Evolutionary conservation across 2,329 filamentous ascomycete genomes (phyloP).

Genomic region (Volutella citrinella): DNA sequence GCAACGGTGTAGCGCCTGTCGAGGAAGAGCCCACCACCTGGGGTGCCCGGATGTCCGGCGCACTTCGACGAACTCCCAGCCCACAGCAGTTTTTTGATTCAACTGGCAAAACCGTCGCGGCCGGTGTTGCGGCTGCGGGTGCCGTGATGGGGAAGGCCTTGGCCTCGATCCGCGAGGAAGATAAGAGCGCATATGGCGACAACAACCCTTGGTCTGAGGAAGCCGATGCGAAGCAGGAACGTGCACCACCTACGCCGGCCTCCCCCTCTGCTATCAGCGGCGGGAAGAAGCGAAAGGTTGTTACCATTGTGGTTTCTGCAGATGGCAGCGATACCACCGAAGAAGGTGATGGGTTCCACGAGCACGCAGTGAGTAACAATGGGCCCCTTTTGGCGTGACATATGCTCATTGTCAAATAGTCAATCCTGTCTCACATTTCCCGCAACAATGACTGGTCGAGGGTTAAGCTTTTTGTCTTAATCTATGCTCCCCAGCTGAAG

Average conservation of each 20-base stretch:
- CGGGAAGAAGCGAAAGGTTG: constrained; percentile 64
- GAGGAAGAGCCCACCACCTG: constrained; percentile 49
- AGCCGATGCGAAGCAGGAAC: constrained; percentile 64
- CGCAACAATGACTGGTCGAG: constrained; percentile 69
- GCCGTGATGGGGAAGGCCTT: constrained; percentile 80
- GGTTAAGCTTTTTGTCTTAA: constrained; percentile 80
- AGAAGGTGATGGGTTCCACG: constrained; percentile 61
- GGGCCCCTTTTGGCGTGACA: too few species aligned
- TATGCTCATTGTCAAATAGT: too few species aligned
- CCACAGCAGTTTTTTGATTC: constrained; percentile 86
- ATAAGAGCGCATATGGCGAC: constrained; percentile 72
- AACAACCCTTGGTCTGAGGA: constrained; percentile 93
- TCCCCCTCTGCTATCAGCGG: constrained; percentile 32
- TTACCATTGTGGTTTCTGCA: constrained; percentile 86
- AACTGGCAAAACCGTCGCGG: constrained; percentile 76
- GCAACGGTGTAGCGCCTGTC: constrained; percentile 35
- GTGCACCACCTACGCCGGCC: constrained; percentile 24
- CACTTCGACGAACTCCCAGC: constrained; percentile 76
- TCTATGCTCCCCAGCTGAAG: constrained; percentile 81
- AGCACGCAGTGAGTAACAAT: constrained; percentile 70
- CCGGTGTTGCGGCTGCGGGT: constrained; percentile 79
- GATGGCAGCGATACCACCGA: constrained; percentile 60
- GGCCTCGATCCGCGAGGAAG: constrained; percentile 80
- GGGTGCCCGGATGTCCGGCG: constrained; percentile 75
- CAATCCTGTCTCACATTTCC: constrained; percentile 85